Conservation (phyloP, 225 moss, liverwort and hornwort species). For the Polytrichum formosum region DNA sequence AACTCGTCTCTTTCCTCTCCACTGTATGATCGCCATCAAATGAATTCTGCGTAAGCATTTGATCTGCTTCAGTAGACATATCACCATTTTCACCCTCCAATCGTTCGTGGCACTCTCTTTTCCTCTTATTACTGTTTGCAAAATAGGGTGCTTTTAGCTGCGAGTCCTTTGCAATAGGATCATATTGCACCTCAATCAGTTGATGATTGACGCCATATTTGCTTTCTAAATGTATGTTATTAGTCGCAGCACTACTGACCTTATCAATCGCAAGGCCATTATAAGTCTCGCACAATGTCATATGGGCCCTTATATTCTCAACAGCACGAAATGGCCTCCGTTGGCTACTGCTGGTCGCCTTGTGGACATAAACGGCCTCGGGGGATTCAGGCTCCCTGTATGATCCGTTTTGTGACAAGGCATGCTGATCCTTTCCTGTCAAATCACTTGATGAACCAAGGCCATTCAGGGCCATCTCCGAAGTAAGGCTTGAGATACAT, state of each 20-base stretch:
- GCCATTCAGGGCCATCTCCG: conserved; percentile 2
- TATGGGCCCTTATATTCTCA: conserved; percentile 38
- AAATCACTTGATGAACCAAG: conserved; percentile 5
- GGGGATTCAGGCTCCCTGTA: conserved; percentile 30
- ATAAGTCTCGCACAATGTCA: conserved; percentile 37
- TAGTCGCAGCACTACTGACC: conserved; percentile 8
- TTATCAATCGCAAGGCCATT: conserved; percentile 33
- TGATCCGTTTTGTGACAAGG: conserved; percentile 5
- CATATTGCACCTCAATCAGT: conserved; percentile 10
- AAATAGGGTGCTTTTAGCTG: conserved; percentile 33
- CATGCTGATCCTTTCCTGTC: conserved; percentile 5
- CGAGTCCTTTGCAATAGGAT: conserved; percentile 21
- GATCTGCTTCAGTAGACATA: conserved; percentile 1
- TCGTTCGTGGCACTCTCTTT: conserved; percentile 21
- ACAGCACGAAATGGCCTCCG: conserved; percentile 27
- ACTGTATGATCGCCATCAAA: conserved; percentile 14
- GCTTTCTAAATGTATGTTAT: conserved; percentile 14
- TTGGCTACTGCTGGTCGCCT: conserved; percentile 25
- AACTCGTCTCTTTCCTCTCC: background rate
- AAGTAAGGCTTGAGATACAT: conserved; percentile 16
- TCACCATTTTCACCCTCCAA: conserved; percentile 17
- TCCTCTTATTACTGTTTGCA: conserved; percentile 39
- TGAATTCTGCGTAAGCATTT: conserved; percentile 10
- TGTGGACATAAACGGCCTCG: conserved; percentile 40
- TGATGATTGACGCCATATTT: background rate